Base-by-base conservation (phyloP, 2,329 filamentous ascomycete species). In the Geoglossum cookeanum region DNA sequence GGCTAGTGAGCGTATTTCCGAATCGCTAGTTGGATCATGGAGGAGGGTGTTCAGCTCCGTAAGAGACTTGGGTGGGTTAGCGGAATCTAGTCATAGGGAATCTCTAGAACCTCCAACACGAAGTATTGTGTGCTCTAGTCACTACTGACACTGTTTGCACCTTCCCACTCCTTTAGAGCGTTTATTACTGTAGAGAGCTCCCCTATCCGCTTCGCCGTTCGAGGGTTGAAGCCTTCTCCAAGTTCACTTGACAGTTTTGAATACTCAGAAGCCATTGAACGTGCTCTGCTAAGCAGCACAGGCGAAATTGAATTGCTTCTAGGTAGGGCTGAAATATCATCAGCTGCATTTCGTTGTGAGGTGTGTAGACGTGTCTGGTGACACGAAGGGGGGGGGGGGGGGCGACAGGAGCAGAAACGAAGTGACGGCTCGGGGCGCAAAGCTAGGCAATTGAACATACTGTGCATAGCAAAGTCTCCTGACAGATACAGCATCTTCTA, bases 21-120 rank as follows among this genome's bases (percentile, higher is more conserved):
- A 63, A 62, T 84, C 80, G 60, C 78, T 77, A 22, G 71, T 68
- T 1, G 75, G 71, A 61, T 94, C 88, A n/a, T 77, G 72, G 9
- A 94, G 82, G 56, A 98, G 76, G 7, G 82, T 75, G 9, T 83
- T 80, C 56, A 98, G 78, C 69, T 97, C 92, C 54, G 67, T 59
- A 57, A 81, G 71, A 54, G 78, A 74, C 72, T 79, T 54, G n/a
- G 47, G 30, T 44, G 57, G 32, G 58, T 61, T 59, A 61, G 57
- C 33, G 37, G 13, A 17, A 44, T 57, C 27, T 22, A 42, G 4
- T 29, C 17, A 51, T 30, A 27, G 30, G 5, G 8, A 37, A 15
- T 27, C 11, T 17, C 22, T 48, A 15, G 13, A 30, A 2, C 1
- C 13, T 13, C 9, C n/a, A 13, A 1, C 42, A 35, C n/a, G 39